Base-by-base conservation (phyloP, 1,139 yeast species). In the Yamadazyma conglobata region DNA sequence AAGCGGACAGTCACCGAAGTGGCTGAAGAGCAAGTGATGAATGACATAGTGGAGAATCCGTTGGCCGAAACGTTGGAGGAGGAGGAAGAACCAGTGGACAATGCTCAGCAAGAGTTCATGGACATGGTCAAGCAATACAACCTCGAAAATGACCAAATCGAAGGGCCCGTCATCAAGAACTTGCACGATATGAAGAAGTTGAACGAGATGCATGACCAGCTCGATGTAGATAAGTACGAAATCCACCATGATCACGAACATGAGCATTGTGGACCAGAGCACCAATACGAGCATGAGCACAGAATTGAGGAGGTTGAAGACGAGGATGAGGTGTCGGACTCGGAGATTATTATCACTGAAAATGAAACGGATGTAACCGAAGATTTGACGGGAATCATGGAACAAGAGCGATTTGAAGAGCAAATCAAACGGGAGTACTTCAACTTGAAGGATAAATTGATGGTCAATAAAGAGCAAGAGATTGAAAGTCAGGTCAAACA, bases 151-250 rank as follows among this genome's bases (percentile, higher is more conserved):
- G 81, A 73, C 39, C 84, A 79, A 42, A 65, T 76, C 9, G 70
- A 60, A 21, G 85, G 84, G 0, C 73, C 77, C 4, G 70, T 80
- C 1, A 70, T 80, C 19, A 73, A 75, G 36, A 57, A 64, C 33
- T 38, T 77, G 11, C 66, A 63, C 10, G 88, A 80, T 48, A 77
- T 80, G 44, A 73, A 73, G 41, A 46, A 46, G 4, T 64, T 77
- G 35, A 79, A 79, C 43, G 51, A 58, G 33, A 58, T 70, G 40
- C 69, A 75, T 3, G 74, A 73, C 30, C 48, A 58, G 1, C 52
- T 63, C 42, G 47, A 52, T 24, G 32, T 38, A 4, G 37, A 40
- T 16, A 31, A 32, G 17, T 47, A 54, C 24, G 52, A 53, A 48
- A n/a, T 43, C 1, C 37, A 32, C 1, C 34, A 40, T 15, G 70